Percentiles rank a stretch among this genome's conserved stretches.
Evolutionary conservation across 1,284 basidiomycete genomes (phyloP).

Genomic region (Tylopilus orsonianus): DNA sequence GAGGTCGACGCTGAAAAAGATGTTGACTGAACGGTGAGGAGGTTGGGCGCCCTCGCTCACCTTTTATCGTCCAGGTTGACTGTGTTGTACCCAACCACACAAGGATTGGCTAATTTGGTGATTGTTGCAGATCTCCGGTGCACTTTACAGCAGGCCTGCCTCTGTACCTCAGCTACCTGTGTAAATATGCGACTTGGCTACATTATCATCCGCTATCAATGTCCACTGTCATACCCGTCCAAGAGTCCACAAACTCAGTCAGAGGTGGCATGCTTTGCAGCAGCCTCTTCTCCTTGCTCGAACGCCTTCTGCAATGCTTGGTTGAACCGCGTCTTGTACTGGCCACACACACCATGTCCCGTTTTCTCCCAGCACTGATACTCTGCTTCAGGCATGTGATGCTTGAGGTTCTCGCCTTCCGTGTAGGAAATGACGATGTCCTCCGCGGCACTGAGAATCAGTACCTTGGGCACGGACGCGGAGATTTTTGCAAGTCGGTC

Average conservation of each 20-base stretch:
- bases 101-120: neutral
- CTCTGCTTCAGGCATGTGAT: conserved; percentile 70
- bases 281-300: conserved; percentile 45
- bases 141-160: neutral
- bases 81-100: neutral
- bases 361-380: conserved; percentile 60
- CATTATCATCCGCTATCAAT: neutral
- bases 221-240: neutral
- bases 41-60: neutral
- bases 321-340: conserved; percentile 55
- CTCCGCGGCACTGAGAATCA: conserved; percentile 73
- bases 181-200: neutral
- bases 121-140: conserved; percentile 1
- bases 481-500: conserved; percentile 58
- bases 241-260: neutral
- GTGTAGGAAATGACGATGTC: conserved; percentile 65
- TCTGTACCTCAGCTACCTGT: neutral
- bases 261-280: neutral
- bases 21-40: conserved; percentile 40
- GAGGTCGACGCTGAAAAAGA: conserved; percentile 37
- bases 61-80: conserved; percentile 7
- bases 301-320: conserved; percentile 56
- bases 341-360: conserved; percentile 68
- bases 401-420: conserved; percentile 59
- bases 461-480: conserved; percentile 54